Percentiles rank a stretch among this genome's conserved stretches.
Conservation (phyloP, 2,329 filamentous ascomycete genomes). For the Fusarium napiforme region DNA sequence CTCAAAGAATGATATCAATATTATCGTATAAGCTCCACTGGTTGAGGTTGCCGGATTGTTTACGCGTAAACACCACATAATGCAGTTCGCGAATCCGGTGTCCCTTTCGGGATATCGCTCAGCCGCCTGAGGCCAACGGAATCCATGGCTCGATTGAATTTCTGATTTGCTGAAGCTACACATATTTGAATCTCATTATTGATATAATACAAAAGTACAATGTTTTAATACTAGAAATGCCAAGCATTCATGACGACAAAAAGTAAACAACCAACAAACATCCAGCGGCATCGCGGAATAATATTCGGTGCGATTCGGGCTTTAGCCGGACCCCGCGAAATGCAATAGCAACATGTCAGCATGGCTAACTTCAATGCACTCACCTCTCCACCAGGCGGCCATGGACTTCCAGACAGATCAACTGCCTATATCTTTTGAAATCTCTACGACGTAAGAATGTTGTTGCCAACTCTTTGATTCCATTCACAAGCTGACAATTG, state of each 20-base stretch:
- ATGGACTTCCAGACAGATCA: background rate
- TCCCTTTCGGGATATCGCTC: background rate
- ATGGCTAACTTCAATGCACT: background rate
- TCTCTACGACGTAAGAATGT: background rate
- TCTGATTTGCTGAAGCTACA: accelerated
- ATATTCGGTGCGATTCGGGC: constrained; percentile 3
- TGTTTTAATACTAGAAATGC: background rate
- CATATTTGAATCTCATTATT: too few relatives aligned
- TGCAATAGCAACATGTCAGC: background rate
- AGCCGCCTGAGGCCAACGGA: background rate
- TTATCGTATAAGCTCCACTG: too few relatives aligned
- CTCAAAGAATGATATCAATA: background rate
- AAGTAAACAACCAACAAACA: background rate
- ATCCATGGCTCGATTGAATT: background rate
- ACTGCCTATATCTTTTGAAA: background rate
- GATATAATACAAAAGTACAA: background rate
- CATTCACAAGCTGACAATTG: background rate
- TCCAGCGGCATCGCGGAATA: background rate
- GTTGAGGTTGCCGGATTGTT: background rate
- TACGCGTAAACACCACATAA: background rate
- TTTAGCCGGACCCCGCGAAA: background rate
- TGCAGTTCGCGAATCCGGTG: too few relatives aligned
- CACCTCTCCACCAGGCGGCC: background rate
- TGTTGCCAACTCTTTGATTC: accelerated
- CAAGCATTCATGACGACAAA: background rate